phyloP scores from a whole-genome alignment of 2,329 filamentous ascomycete species.

The Monosporascus cannonballus region DNA sequence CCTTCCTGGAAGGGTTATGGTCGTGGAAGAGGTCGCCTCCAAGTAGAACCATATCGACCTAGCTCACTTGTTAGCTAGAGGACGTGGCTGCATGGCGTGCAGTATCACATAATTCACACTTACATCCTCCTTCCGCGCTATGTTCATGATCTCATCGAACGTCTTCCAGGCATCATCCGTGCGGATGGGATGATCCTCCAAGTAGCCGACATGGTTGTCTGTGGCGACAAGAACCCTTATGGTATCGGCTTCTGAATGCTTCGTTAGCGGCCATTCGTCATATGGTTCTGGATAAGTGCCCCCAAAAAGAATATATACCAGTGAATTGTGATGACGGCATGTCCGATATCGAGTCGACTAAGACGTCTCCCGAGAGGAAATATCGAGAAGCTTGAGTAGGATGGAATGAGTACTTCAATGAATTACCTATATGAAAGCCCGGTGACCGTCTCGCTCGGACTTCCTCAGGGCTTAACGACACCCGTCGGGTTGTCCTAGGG shows the following conservation, averaged over 20 bases:
- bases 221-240: slow-evolving; percentile 93
- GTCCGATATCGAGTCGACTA: not conserved
- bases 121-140: slow-evolving; percentile 79
- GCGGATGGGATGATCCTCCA: slow-evolving; percentile 88
- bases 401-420: not conserved
- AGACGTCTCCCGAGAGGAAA: not conserved
- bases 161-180: slow-evolving; percentile 95
- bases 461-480: no score
- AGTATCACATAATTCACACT: slow-evolving; percentile 5
- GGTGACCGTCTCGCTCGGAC: no score
- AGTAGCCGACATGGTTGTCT: slow-evolving; percentile 96
- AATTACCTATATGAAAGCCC: not conserved
- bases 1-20: slow-evolving; percentile 92
- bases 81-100: no score
- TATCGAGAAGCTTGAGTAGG: not conserved
- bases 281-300: not conserved
- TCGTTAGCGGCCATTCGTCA: not conserved
- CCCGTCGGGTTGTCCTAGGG: no score
- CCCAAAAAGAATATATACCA: slow-evolving; percentile 10
- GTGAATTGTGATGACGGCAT: slow-evolving; percentile 20
- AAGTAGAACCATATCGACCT: slow-evolving; percentile 93
- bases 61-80: slow-evolving; percentile 3
- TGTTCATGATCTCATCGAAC: slow-evolving; percentile 90
- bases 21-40: slow-evolving; percentile 96
- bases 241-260: slow-evolving; percentile 58